Percentiles rank a stretch among this genome's conserved stretches.
These are phyloP conservation scores for Asterophora lycoperdoides DNA, from an alignment of 768 basidiomycete genomes.

Conservation along the genomic window DNA sequence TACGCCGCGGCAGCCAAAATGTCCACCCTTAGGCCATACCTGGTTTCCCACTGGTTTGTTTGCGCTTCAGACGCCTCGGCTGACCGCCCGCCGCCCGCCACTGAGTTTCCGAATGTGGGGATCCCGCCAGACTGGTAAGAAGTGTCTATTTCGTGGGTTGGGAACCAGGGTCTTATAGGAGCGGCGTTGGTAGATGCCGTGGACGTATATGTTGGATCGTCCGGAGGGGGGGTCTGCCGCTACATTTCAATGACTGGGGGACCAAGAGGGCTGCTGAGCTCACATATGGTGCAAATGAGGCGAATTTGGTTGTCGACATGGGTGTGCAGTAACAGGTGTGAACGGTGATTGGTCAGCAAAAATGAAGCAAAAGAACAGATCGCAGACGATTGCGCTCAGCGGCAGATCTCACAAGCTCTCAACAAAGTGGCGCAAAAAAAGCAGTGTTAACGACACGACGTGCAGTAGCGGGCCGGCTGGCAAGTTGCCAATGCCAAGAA, in stretches of 20 bases:
- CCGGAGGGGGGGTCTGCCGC: slow-evolving; percentile 53
- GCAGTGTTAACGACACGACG: background rate
- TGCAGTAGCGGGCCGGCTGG: too few relatives aligned
- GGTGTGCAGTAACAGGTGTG: background rate
- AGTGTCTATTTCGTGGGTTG: slow-evolving; percentile 29
- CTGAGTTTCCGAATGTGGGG: slow-evolving; percentile 49
- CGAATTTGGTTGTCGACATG: slow-evolving; percentile 34
- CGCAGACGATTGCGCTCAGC: background rate
- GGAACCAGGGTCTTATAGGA: slow-evolving; percentile 49
- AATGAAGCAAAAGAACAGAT: background rate
- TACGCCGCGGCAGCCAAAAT: slow-evolving; percentile 62
- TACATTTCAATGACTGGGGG: background rate
- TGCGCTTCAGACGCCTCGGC: slow-evolving; percentile 37
- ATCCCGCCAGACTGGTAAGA: slow-evolving; percentile 73
- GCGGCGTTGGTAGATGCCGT: slow-evolving; percentile 21
- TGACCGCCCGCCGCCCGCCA: slow-evolving; percentile 32
- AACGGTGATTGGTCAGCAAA: slow-evolving; percentile 13
- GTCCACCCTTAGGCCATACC: slow-evolving; percentile 64
- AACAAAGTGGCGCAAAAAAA: too few relatives aligned
- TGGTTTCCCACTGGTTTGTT: slow-evolving; percentile 66
- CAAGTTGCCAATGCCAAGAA: too few relatives aligned
- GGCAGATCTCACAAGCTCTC: background rate
- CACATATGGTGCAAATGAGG: slow-evolving; percentile 63
- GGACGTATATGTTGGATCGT: slow-evolving; percentile 37
- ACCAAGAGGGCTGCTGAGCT: slow-evolving; percentile 13